Evolutionary conservation across 2,329 filamentous ascomycete species (phyloP), one percentile per base, ranked within the genome.

Genomic region (Colletotrichum lentis): DNA sequence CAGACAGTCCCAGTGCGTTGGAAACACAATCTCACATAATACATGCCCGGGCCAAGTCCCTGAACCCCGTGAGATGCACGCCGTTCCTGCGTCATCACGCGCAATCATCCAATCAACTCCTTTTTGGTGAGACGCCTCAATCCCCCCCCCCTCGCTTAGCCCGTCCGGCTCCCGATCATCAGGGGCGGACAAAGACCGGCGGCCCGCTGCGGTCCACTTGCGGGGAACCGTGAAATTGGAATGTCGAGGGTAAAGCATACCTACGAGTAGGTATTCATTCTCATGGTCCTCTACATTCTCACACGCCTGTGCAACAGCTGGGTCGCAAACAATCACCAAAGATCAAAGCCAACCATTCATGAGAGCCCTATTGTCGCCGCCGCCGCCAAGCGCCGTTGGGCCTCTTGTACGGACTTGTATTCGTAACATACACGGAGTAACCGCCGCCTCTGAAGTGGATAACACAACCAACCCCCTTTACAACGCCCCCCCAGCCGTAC

Each of bases 221-320:
- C 37, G 60, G 64, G 22, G 61, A 67, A 49, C 47, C 41, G 47
- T 44, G 53, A 59, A 47, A 41, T 53, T 64, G 43, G 60, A 49
- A 16, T 54, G 39, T 31, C 27, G 27, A 31, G n/a, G n/a, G n/a
- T n/a, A n/a, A n/a, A n/a, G n/a, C n/a, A n/a, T n/a, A n/a, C n/a
- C n/a, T n/a, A n/a, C n/a, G n/a, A n/a, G n/a, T n/a, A n/a, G n/a
- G n/a, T n/a, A n/a, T n/a, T n/a, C n/a, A n/a, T n/a, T n/a, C n/a
- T n/a, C n/a, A n/a, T n/a, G n/a, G n/a, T n/a, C n/a, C n/a, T n/a
- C n/a, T n/a, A n/a, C n/a, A n/a, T n/a, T n/a, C n/a, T n/a, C n/a
- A n/a, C n/a, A n/a, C n/a, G n/a, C n/a, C n/a, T n/a, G n/a, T n/a
- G n/a, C n/a, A n/a, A n/a, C n/a, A n/a, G n/a, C n/a, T n/a, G n/a